These are phyloP conservation scores for Starmerella vitae DNA, from an alignment of 805 yeast genomes.

Conservation along the genomic window DNA sequence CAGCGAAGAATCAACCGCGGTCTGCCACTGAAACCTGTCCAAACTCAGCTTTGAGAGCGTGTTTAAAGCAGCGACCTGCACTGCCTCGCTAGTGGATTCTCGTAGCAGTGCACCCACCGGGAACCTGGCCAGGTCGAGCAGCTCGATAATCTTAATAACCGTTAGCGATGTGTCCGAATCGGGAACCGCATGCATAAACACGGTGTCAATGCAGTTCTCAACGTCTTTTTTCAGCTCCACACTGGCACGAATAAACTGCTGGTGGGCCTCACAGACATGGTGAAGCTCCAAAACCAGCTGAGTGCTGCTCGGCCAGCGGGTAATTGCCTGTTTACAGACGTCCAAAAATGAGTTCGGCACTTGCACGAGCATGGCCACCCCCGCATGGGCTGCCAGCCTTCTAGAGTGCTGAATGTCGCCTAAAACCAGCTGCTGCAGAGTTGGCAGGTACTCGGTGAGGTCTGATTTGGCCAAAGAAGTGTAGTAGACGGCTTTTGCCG, in stretches of 20 bases:
- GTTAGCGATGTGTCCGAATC: no score
- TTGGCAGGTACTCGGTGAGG: background rate
- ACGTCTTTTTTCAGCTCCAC: background rate
- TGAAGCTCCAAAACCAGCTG: background rate
- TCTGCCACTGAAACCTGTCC: background rate
- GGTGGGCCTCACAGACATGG: background rate
- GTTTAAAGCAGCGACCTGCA: no score
- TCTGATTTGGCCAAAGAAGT: background rate
- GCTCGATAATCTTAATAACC: no score
- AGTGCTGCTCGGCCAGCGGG: background rate
- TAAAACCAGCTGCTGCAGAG: background rate
- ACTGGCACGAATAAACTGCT: background rate
- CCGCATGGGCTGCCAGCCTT: constrained; percentile 1
- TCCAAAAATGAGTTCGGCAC: background rate
- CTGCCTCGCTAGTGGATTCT: no score
- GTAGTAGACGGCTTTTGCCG: constrained; percentile 4
- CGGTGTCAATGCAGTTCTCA: background rate
- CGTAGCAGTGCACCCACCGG: no score
- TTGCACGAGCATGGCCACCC: background rate
- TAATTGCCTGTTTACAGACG: background rate
- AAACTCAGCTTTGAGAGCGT: background rate
- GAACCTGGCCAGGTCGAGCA: no score
- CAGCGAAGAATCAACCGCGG: background rate
- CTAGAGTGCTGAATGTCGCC: background rate
- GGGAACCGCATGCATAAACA: background rate